Percentiles rank a stretch among this genome's conserved stretches.
These are phyloP conservation scores for Sclerotinia sclerotiorum DNA, from an alignment of 2,329 filamentous ascomycete genomes.

Conservation along the genomic window DNA sequence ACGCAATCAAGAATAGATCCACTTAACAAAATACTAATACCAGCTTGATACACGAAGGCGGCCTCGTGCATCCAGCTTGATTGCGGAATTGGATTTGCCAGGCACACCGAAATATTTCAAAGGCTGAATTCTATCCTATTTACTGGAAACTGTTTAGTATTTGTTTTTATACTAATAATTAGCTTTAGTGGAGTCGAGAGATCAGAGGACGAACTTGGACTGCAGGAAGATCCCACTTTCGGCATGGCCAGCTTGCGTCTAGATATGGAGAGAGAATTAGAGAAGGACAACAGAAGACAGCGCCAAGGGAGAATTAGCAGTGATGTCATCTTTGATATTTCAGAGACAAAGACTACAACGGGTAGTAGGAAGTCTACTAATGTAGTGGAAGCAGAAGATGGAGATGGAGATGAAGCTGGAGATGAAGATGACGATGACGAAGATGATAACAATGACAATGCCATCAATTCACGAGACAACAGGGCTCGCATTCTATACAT, in stretches of 20 bases:
- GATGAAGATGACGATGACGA: not conserved
- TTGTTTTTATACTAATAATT: not conserved
- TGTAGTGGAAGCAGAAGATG: not conserved
- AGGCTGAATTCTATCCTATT: no score
- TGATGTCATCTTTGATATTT: conserved; percentile 9
- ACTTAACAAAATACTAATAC: no score
- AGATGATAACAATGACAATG: conserved; percentile 1
- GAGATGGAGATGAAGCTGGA: not conserved
- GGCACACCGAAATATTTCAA: no score
- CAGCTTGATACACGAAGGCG: no score
- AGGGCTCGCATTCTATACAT: conserved; percentile 37
- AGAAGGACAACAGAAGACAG: conserved; percentile 15
- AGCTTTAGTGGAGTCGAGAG: conserved; percentile 7
- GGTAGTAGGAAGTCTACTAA: not conserved
- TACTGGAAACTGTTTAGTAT: not conserved
- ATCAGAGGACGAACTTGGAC: conserved; percentile 12
- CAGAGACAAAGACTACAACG: not conserved
- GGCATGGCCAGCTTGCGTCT: conserved; percentile 7
- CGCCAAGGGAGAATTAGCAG: not conserved
- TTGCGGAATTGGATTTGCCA: not conserved
- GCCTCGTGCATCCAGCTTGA: no score
- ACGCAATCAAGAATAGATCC: no score
- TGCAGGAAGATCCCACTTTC: conserved; percentile 11
- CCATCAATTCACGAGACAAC: conserved; percentile 5
- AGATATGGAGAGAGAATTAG: conserved; percentile 20